phyloP scores from a whole-genome alignment of 345 rosid species.

The Kernera saxatilis region DNA sequence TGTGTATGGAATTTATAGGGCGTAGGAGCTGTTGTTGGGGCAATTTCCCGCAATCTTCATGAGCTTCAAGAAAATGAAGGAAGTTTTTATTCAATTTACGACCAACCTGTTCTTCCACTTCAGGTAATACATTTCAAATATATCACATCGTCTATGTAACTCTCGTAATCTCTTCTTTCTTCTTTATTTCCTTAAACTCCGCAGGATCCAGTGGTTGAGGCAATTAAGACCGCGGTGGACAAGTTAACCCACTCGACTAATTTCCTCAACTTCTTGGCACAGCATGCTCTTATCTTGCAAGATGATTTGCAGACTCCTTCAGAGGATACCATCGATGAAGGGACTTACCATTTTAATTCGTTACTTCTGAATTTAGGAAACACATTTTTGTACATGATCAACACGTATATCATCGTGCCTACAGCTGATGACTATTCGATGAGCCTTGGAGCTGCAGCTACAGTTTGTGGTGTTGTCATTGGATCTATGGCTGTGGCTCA shows the following conservation, averaged over 20 bases:
- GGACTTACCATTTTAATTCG: conserved; percentile 79
- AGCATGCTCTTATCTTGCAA: conserved; percentile 95
- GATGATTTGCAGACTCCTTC: conserved; percentile 79
- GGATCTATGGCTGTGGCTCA: conserved; percentile 99
- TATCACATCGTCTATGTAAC: neutral
- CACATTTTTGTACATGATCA: conserved; percentile 94
- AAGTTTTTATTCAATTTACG: conserved; percentile 91
- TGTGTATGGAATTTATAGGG: conserved; percentile 48
- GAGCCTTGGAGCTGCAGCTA: conserved; percentile 97
- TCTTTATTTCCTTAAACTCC: neutral
- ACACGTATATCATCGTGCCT: conserved; percentile 90
- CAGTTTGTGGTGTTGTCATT: conserved; percentile 95
- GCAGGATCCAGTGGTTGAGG: conserved; percentile 87
- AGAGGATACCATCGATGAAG: conserved; percentile 66
- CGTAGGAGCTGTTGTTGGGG: conserved; percentile 97
- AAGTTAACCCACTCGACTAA: conserved; percentile 78
- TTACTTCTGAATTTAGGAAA: conserved; percentile 77
- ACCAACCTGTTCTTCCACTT: conserved; percentile 77
- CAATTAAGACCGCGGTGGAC: conserved; percentile 80
- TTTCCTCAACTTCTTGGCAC: conserved; percentile 82
- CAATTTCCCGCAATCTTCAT: conserved; percentile 95
- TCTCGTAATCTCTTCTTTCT: neutral
- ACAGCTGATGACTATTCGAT: conserved; percentile 91
- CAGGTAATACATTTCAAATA: conserved; percentile 41
- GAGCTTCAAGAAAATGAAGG: conserved; percentile 97